Evolutionary conservation across 129 eudicot genomes (phyloP).

Genomic region (Calendula officinalis): DNA sequence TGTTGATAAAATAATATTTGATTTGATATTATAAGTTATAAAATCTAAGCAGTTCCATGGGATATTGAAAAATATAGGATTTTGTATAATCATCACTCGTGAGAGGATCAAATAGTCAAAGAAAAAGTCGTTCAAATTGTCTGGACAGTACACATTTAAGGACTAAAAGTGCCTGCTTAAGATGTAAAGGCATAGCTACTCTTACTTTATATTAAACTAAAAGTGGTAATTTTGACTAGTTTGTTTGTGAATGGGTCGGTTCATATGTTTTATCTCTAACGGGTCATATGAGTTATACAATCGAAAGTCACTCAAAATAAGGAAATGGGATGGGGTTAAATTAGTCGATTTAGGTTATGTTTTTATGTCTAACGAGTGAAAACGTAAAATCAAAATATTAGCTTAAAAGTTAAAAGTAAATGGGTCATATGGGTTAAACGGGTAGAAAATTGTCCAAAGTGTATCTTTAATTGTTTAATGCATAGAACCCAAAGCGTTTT

Average conservation of each 20-base stretch:
- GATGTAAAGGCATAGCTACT: slow-evolving; percentile 19
- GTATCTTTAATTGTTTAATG: background rate
- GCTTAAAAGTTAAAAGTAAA: background rate
- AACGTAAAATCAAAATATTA: background rate
- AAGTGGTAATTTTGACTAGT: background rate
- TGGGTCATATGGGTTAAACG: background rate
- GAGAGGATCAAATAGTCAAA: slow-evolving; percentile 32
- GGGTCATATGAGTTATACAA: background rate
- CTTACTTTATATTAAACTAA: slow-evolving; percentile 11
- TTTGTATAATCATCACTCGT: slow-evolving; percentile 26
- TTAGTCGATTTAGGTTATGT: background rate
- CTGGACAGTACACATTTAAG: slow-evolving; percentile 41
- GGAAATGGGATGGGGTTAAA: background rate
- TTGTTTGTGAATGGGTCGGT: background rate
- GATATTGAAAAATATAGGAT: slow-evolving; percentile 17
- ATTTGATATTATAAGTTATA: slow-evolving; percentile 38
- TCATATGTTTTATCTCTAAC: slow-evolving; percentile 3
- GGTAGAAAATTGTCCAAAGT: background rate
- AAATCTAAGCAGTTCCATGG: slow-evolving; percentile 25
- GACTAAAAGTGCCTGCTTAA: slow-evolving; percentile 22
- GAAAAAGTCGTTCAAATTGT: slow-evolving; percentile 44
- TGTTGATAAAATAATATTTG: slow-evolving; percentile 23
- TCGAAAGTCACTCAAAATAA: background rate
- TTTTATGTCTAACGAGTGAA: background rate
- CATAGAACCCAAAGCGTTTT: background rate